Evolutionary conservation across 176 grass and related monocot species (phyloP), one percentile per base, ranked within the genome.

Genomic region (Oryza meridionalis): DNA sequence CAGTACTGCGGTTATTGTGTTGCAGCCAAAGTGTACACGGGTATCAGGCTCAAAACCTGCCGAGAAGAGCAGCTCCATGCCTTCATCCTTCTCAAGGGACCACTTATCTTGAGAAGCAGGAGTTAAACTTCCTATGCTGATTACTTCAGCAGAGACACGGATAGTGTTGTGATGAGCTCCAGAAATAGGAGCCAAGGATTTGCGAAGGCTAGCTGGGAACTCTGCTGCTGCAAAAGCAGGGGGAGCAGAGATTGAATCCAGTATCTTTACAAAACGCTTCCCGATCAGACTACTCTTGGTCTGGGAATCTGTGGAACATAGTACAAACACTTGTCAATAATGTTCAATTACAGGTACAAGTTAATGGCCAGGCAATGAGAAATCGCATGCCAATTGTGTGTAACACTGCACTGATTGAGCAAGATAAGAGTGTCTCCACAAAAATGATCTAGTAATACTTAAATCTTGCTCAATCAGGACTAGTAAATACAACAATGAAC

Each of bases 221-320:
- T 98, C 96, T 32, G 83, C 96, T 26, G 83, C 77, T 22, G 96
- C 96, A 87, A 95, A 92, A 74, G 96, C 96, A 31, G 96, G 93
- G 4, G 96, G 96, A 10, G 89, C 87, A 11, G 93, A 88, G 76
- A 98, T 85, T 16, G 89, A 90, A 77, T 90, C 93, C 89, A 98
- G 29, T 40, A 98, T 83, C 82, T 79, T 91, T 77, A 87, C 85
- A 55, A 98, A 88, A 69, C 68, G 78, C 33, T 86, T 89, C 70
- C 80, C 75, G 0, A 75, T 43, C 17, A 70, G 10, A 21, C 40
- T 61, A 40, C 53, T 87, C 81, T 87, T 80, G 10, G 51, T 50
- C 43, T 84, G 84, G 26, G 76, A 77, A 87, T 90, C 89, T 90
- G 89, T 66, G 24, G 45, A 79, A 70, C 51, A 87, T 32, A 32